A percentile compares a stretch with the other conserved stretches of the same genome.
phyloP scores from a whole-genome alignment of 345 rosid species.

The Populus simonii region DNA sequence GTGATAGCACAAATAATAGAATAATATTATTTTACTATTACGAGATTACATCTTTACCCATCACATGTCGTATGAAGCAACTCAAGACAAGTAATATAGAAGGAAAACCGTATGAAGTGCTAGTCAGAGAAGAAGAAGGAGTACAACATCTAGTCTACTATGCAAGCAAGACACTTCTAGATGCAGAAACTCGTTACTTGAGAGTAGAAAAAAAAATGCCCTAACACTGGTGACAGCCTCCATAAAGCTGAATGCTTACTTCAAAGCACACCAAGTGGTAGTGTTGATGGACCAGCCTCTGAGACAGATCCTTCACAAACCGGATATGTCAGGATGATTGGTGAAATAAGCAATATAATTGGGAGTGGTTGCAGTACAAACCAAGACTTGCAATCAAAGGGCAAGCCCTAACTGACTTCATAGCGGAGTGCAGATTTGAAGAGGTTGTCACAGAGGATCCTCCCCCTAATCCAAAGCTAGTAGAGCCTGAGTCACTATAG shows the following conservation, averaged over 20 bases:
- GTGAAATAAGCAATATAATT: background rate
- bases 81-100: no score
- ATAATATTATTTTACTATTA: no score
- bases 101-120: no score
- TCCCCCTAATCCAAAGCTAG: no score
- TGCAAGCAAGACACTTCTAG: background rate
- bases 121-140: background rate
- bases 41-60: no score
- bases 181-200: rapidly evolving
- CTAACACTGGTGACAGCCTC: background rate
- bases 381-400: no score
- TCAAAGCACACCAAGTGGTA: background rate
- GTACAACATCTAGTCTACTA: background rate
- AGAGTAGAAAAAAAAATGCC: background rate
- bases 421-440: no score
- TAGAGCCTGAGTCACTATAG: no score
- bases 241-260: rapidly evolving
- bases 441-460: no score
- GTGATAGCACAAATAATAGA: no score
- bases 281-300: background rate
- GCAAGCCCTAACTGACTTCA: no score
- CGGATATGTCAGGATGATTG: background rate
- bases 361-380: background rate
- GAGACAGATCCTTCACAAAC: background rate
- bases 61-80: no score